Evolutionary conservation across 83 land plant species (phyloP), one percentile per base, ranked within the genome.

Genomic region (Diphasiastrum complanatum): DNA sequence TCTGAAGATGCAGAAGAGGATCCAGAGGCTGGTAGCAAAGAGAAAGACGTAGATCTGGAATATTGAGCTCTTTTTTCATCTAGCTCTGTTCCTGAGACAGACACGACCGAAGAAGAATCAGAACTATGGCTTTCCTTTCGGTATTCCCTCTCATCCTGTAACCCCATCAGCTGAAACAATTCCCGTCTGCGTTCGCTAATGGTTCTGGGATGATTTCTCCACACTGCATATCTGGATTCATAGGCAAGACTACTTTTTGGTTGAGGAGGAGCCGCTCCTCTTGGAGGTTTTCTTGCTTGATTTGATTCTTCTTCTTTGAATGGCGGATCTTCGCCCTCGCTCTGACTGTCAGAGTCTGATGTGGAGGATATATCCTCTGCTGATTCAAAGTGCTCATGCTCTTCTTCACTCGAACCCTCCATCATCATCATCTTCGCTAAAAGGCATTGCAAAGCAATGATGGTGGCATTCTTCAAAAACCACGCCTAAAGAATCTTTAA

Each of bases 151-250:
- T 32, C 51, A 32, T 63, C 57, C 45, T n/a, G 49, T 19, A 70
- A 28, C 4, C 76, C 77, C 73, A 69, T 51, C 32, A 36, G 63
- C 50, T 60, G 26, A 67, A 61, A 62, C 37, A 74, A 68, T 3
- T 61, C 41, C 26, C 48, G 73, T 47, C 77, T 52, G 32, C 77
- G 66, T 35, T 74, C 77, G 4, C 45, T 23, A 23, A 74, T 55
- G 53, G 67, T 68, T 28, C 54, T 45, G 4, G 77, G 77, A 45
- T 54, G 48, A 45, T 47, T 63, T 36, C 67, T 67, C 77, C 77
- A 74, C 45, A 57, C 30, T 2, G 53, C 47, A 56, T 66, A 54
- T 38, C 58, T 55, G 5, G 65, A 72, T 50, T 1, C 60, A 40
- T 23, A 63, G 47, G n/a, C n/a, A n/a, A n/a, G n/a, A n/a, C n/a